Base-by-base conservation (phyloP, 78 protist genomes). In the Tieghemostelium lacteum region DNA sequence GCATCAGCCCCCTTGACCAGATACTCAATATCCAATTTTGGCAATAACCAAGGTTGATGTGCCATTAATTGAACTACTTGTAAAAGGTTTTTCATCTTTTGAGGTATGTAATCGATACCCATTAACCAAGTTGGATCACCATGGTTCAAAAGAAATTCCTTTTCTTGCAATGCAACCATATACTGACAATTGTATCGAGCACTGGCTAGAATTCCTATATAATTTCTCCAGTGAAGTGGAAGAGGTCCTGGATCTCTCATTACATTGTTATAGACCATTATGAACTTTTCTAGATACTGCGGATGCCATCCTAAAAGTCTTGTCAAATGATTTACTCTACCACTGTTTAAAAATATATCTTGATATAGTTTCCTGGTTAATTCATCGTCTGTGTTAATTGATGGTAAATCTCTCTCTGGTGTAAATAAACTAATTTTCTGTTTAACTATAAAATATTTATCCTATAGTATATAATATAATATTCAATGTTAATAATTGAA, bases 21-120 rank as follows among this genome's bases (percentile, higher is more conserved):
- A 55, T 64, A 75, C n/a, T 72, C 96, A 2, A 95, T 73, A 60
- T 95, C 85, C 14, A 83, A 58, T 29, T 40, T 65, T 4, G 93
- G 93, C 50, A 95, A 34, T 33, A 63, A 63, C 97, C 97, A 95
- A 8, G 97, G 97, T 62, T 83, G 96, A 52, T 95, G 94, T 7
- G 94, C 95, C 76, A 95, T 75, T 29, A 92, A 63, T 55, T 67
- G 65, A 28, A 73, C 83, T 33, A 89, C 62, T 55, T 93, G 54
- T 16, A 93, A 58, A n/a, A 95, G 87, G 26, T 73, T 76, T 73
- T 86, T 78, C 10, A 95, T 39, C 52, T 95, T 95, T 49, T 57
- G 67, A 28, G 97, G 96, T 22, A 83, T 67, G 61, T 85, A 33
- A 28, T 94, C 92, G 19, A 95, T 64, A 24, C 96, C 95, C n/a